Conservation (phyloP, 176 grass and related monocot species). For the Hyparrhenia diplandra region DNA sequence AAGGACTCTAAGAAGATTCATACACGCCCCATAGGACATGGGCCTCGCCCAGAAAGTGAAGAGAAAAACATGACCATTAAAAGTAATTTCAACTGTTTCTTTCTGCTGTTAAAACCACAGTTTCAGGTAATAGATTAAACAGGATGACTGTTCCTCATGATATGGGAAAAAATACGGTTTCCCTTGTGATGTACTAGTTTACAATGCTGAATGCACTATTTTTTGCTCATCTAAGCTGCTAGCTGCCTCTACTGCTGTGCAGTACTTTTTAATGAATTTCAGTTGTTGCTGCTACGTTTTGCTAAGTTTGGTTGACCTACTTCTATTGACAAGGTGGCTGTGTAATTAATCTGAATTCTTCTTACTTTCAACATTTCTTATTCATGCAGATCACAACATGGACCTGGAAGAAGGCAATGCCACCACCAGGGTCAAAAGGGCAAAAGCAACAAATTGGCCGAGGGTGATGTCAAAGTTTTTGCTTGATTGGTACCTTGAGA, state of each 20-base stretch:
- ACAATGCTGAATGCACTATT: neutral
- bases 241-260: conserved; percentile 5
- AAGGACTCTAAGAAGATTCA: too few relatives aligned
- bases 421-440: conserved; percentile 34
- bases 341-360: conserved; percentile 13
- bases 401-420: conserved; percentile 25
- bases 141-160: neutral
- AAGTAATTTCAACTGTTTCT: neutral
- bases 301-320: conserved; percentile 1
- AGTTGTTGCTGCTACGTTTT: neutral
- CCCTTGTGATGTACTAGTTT: conserved; percentile 5
- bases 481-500: conserved; percentile 55
- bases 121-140: neutral
- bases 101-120: neutral
- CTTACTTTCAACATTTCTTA: conserved; percentile 6
- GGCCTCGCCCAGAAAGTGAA: too few relatives aligned
- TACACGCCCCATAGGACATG: too few relatives aligned
- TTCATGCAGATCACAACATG: conserved; percentile 41
- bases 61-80: neutral
- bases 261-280: neutral
- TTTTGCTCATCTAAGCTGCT: neutral
- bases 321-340: neutral
- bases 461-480: conserved; percentile 51
- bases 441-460: conserved; percentile 56
- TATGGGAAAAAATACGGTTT: neutral